Conservation (phyloP, 2,329 filamentous ascomycete species). For the Cephalotrichum gorgonifer region DNA sequence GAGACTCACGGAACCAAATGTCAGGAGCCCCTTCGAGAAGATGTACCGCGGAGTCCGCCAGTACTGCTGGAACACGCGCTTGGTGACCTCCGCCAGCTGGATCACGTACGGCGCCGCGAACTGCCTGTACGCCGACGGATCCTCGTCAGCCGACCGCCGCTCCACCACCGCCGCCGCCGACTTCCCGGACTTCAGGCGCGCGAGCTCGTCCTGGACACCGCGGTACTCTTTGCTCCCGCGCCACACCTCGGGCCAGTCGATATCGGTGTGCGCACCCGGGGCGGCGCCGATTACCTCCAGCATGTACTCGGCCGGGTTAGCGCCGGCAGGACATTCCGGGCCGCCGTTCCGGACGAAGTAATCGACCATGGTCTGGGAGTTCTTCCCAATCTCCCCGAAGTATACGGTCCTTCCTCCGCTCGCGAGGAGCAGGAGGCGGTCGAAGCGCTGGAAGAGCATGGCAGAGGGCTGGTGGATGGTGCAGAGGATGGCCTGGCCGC, state of each 20-base stretch:
- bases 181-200: slow-evolving; percentile 14
- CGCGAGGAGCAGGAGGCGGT: slow-evolving; percentile 46
- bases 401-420: slow-evolving; percentile 45
- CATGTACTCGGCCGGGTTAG: slow-evolving; percentile 63
- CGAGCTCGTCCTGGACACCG: slow-evolving; percentile 14
- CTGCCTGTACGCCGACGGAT: slow-evolving; percentile 17
- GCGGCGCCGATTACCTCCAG: slow-evolving; percentile 30
- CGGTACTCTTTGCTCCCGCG: slow-evolving; percentile 28
- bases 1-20: slow-evolving; percentile 7
- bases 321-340: slow-evolving; percentile 36
- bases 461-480: slow-evolving; percentile 41
- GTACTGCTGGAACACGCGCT: slow-evolving; percentile 25
- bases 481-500: slow-evolving; percentile 37
- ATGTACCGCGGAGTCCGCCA: slow-evolving; percentile 44
- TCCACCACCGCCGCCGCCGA: slow-evolving; percentile 16
- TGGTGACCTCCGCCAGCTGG: slow-evolving; percentile 20
- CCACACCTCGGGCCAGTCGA: slow-evolving; percentile 37
- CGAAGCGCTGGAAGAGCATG: slow-evolving; percentile 32
- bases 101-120: slow-evolving; percentile 19
- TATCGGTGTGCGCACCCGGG: slow-evolving; percentile 32
- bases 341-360: slow-evolving; percentile 56
- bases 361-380: slow-evolving; percentile 33
- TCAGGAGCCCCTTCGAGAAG: slow-evolving; percentile 40
- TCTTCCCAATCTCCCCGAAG: slow-evolving; percentile 45
- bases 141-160: not conserved